Evolutionary conservation across 2,329 filamentous ascomycete genomes (phyloP).

Genomic region (Fusarium fujikuroi): DNA sequence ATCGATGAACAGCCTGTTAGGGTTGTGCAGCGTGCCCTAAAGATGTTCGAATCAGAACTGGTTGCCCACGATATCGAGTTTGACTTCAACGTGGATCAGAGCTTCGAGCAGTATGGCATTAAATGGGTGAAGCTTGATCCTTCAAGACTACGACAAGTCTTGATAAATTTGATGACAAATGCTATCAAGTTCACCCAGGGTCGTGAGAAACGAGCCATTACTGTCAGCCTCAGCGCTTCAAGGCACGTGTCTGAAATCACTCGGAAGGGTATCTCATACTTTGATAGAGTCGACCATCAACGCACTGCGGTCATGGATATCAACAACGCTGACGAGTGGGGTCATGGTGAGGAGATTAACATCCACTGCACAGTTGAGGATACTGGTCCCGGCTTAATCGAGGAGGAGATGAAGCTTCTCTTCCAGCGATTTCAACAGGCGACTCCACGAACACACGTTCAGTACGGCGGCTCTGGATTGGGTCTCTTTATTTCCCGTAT

Average conservation of each 20-base stretch:
- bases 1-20: conserved; percentile 75
- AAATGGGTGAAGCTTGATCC: conserved; percentile 82
- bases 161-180: conserved; percentile 80
- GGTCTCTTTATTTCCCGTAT: conserved; percentile 82
- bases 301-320: conserved; percentile 53
- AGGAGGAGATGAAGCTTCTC: conserved; percentile 72
- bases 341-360: conserved; percentile 74
- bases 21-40: conserved; percentile 74
- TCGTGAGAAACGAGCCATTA: conserved; percentile 68
- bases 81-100: conserved; percentile 74
- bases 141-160: conserved; percentile 76
- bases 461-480: conserved; percentile 76
- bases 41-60: conserved; percentile 83
- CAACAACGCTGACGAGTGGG: conserved; percentile 73
- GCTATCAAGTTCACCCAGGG: conserved; percentile 73
- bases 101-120: conserved; percentile 71
- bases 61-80: conserved; percentile 77
- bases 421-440: conserved; percentile 78
- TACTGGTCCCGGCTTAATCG: conserved; percentile 73
- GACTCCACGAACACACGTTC: conserved; percentile 74
- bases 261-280: conserved; percentile 57
- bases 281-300: conserved; percentile 57
- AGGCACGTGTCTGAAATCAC: conserved; percentile 58
- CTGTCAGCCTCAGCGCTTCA: conserved; percentile 73
- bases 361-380: conserved; percentile 78